phyloP scores from a whole-genome alignment of 805 yeast genomes.

The Yarrowia phangngaensis region DNA sequence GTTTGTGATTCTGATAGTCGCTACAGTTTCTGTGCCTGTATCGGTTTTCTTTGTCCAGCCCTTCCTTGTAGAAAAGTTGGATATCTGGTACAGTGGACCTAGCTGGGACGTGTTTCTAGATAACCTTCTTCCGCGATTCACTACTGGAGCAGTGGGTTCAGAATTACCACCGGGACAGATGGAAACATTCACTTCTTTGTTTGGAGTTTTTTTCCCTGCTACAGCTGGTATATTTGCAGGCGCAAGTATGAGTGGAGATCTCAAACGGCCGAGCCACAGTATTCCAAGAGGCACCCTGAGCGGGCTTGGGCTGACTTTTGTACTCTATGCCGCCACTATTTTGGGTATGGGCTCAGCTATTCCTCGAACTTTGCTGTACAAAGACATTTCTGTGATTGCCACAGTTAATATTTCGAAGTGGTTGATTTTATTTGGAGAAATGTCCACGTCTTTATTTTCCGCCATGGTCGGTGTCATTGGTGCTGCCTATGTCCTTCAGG shows the following conservation, averaged over 20 bases:
- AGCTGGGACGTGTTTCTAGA: slow-evolving; percentile 60
- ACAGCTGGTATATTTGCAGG: slow-evolving; percentile 99
- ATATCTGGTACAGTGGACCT: slow-evolving; percentile 61
- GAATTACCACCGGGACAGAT: slow-evolving; percentile 51
- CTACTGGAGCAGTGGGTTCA: slow-evolving; percentile 84
- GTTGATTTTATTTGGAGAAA: slow-evolving; percentile 79
- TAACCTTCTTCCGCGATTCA: slow-evolving; percentile 75
- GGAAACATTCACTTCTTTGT: slow-evolving; percentile 79
- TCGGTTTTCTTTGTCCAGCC: slow-evolving; percentile 67
- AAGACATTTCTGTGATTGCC: slow-evolving; percentile 82
- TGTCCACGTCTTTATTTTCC: slow-evolving; percentile 85
- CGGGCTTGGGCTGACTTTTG: slow-evolving; percentile 75
- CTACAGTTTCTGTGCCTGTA: slow-evolving; percentile 51
- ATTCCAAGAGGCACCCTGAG: slow-evolving; percentile 92
- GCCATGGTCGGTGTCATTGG: slow-evolving; percentile 95
- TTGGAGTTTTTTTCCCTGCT: slow-evolving; percentile 96
- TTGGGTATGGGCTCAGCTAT: slow-evolving; percentile 72
- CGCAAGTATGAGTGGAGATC: slow-evolving; percentile 96
- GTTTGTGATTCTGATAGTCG: slow-evolving; percentile 31
- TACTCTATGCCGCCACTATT: slow-evolving; percentile 75
- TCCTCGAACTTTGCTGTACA: slow-evolving; percentile 71
- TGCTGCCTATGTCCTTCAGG: slow-evolving; percentile 86
- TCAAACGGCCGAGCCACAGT: slow-evolving; percentile 76
- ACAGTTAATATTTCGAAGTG: slow-evolving; percentile 66
- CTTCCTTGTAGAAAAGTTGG: slow-evolving; percentile 41